phyloP scores from a whole-genome alignment of 2,329 filamentous ascomycete species.

The Ascochyta rabiei region DNA sequence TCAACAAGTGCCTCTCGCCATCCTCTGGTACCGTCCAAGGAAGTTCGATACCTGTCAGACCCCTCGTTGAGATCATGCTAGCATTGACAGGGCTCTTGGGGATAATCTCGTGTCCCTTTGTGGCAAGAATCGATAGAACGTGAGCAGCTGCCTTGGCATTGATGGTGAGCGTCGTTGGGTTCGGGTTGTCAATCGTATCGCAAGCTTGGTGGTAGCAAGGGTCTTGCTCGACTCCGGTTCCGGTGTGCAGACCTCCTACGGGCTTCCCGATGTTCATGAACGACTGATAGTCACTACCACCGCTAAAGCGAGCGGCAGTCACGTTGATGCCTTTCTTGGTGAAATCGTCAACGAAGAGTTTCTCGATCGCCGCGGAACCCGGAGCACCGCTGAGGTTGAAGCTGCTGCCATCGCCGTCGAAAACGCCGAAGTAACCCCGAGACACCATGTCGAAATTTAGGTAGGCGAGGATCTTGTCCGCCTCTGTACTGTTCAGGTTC shows the following conservation, averaged over 20 bases:
- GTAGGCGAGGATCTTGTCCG: constrained; percentile 48
- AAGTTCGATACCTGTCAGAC: constrained; percentile 36
- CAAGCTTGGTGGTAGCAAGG: constrained; percentile 50
- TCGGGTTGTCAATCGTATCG: constrained; percentile 49
- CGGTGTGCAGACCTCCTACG: constrained; percentile 49
- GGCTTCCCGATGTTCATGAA: constrained; percentile 51
- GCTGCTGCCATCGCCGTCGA: constrained; percentile 47
- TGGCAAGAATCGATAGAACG: constrained; percentile 42
- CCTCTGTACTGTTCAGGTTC: constrained; percentile 38
- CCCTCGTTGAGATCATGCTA: constrained; percentile 36
- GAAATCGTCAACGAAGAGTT: constrained; percentile 46
- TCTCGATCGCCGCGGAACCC: constrained; percentile 44
- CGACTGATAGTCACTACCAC: constrained; percentile 49
- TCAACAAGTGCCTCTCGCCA: constrained; percentile 38
- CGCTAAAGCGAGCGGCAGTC: constrained; percentile 47
- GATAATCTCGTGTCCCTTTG: constrained; percentile 40
- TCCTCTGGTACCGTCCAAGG: constrained; percentile 38
- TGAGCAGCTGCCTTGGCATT: constrained; percentile 49
- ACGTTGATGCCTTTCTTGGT: constrained; percentile 44
- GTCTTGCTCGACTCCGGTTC: constrained; percentile 49
- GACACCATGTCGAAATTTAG: constrained; percentile 54
- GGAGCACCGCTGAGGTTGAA: constrained; percentile 42
- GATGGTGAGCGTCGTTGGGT: constrained; percentile 43
- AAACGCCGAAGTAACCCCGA: constrained; percentile 48
- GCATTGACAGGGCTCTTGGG: constrained; percentile 44